phyloP scores from a whole-genome alignment of 192 early-diverging fungal species.

The Coemansia sp. region DNA sequence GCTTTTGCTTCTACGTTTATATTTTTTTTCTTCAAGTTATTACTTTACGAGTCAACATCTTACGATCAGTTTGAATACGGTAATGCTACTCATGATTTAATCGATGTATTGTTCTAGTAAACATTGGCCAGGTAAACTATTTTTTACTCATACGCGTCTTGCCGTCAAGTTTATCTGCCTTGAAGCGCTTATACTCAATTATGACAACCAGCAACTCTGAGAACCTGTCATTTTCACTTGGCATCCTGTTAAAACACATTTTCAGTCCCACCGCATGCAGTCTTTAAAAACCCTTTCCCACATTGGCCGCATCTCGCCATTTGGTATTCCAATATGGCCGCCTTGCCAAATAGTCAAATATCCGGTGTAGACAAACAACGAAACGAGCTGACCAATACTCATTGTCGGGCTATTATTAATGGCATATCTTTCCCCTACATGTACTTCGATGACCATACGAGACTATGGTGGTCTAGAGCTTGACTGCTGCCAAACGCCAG shows the following conservation, averaged over 20 bases:
- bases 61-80: no score
- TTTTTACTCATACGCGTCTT: no score
- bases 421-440: background rate
- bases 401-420: background rate
- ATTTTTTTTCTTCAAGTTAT: no score
- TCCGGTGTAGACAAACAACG: constrained; percentile 17
- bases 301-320: constrained; percentile 7
- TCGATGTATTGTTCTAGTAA: no score
- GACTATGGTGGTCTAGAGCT: background rate
- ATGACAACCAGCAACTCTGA: background rate
- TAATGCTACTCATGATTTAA: no score
- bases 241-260: background rate
- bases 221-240: background rate
- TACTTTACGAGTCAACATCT: no score
- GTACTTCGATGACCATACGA: background rate
- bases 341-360: constrained; percentile 9
- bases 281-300: background rate
- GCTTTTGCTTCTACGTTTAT: no score
- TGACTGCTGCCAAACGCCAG: background rate
- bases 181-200: background rate
- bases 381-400: constrained; percentile 5
- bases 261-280: background rate
- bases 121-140: no score
- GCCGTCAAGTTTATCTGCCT: background rate
- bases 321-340: constrained; percentile 1